These are phyloP conservation scores for Parafenestella ontariensis DNA, from an alignment of 2,329 filamentous ascomycete species.

Conservation along the genomic window DNA sequence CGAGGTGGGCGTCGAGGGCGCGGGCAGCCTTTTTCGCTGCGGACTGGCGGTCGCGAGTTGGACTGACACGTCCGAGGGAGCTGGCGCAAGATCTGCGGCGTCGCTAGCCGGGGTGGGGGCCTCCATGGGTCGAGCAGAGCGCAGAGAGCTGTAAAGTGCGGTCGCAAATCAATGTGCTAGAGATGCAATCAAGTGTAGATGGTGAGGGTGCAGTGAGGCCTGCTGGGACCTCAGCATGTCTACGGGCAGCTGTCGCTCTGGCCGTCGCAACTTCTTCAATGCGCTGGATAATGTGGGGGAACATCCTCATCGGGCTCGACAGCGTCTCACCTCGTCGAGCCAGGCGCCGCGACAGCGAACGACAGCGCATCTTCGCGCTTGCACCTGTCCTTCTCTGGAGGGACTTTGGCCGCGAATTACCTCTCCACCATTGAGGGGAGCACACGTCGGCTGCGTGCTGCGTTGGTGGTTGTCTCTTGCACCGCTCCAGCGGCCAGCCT, in stretches of 20 bases:
- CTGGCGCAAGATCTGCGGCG: slow-evolving; percentile 9
- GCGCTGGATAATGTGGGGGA: slow-evolving; percentile 1
- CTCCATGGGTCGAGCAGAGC: slow-evolving; percentile 6
- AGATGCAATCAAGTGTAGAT: not conserved
- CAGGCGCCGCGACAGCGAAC: slow-evolving; percentile 3
- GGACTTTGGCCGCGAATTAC: not conserved
- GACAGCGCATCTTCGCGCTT: slow-evolving; percentile 1
- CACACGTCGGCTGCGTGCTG: slow-evolving; percentile 9
- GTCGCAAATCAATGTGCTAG: slow-evolving; percentile 3
- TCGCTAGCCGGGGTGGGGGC: slow-evolving; percentile 19
- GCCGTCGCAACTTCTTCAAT: not conserved
- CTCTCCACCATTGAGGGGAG: slow-evolving; percentile 8
- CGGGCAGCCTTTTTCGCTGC: slow-evolving; percentile 25
- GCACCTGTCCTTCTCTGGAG: not conserved
- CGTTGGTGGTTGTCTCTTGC: not conserved
- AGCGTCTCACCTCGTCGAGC: not conserved
- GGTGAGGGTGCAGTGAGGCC: not conserved
- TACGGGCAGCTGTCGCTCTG: slow-evolving; percentile 1
- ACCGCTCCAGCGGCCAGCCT: not conserved
- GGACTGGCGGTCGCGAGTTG: slow-evolving; percentile 13
- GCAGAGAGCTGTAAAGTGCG: not conserved
- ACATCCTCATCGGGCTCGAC: not conserved
- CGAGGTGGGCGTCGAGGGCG: slow-evolving; percentile 36
- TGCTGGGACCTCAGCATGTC: not conserved
- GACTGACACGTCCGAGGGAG: slow-evolving; percentile 5